A percentile compares a stretch with the other conserved stretches of the same genome.
Conservation (phyloP, 2,329 filamentous ascomycete species). For the Cryphonectria japonica region DNA sequence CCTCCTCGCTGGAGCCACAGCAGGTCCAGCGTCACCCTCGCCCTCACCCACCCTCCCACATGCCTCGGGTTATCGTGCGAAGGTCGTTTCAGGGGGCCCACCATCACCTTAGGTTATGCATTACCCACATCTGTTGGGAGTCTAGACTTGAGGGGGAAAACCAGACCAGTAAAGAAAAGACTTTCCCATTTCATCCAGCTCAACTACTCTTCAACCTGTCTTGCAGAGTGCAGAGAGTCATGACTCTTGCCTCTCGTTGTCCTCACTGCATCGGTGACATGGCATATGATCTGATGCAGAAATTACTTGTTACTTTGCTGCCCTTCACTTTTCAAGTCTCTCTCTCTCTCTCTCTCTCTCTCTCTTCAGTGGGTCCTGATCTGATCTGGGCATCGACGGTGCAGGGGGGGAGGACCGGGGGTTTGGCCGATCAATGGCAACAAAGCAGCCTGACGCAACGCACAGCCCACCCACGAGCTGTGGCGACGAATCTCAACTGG, state of each 20-base stretch:
- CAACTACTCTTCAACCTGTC: neutral
- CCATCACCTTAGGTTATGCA: neutral
- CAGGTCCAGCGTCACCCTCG: neutral
- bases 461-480: neutral
- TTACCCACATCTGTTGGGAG: neutral
- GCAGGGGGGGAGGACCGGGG: neutral
- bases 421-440: neutral
- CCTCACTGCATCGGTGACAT: neutral
- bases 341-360: neutral
- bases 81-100: constrained; percentile 10
- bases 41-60: too few relatives aligned
- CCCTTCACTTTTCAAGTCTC: too few relatives aligned
- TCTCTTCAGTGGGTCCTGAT: neutral
- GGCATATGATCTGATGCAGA: neutral
- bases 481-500: neutral
- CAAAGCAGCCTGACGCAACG: constrained; percentile 7
- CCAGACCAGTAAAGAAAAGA: neutral
- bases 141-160: constrained; percentile 3
- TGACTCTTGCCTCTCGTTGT: neutral
- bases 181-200: neutral
- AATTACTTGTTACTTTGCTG: neutral
- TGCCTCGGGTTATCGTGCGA: neutral
- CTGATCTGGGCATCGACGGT: neutral
- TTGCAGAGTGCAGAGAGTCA: neutral
- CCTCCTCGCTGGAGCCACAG: neutral